phyloP scores from a whole-genome alignment of 2,329 filamentous ascomycete species.

The Neonectria faginata region DNA sequence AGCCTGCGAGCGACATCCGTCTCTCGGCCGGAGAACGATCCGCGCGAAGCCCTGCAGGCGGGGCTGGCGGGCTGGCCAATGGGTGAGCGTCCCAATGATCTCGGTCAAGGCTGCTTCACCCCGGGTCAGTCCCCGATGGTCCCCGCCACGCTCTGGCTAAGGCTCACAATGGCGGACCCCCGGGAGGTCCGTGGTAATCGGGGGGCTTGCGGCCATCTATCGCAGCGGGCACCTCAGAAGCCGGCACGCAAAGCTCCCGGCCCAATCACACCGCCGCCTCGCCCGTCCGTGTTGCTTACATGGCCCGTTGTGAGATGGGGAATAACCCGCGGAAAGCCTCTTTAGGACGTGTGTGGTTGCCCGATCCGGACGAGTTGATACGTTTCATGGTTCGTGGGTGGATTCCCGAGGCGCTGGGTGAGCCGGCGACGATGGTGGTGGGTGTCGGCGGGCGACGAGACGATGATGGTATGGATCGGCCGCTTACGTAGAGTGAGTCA shows the following conservation, averaged over 20 bases:
- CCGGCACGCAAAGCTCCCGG: conserved; percentile 11
- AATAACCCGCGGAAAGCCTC: not conserved
- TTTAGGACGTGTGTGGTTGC: not conserved
- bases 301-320: not conserved
- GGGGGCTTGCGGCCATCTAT: conserved; percentile 14
- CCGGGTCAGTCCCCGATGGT: conserved; percentile 23
- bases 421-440: not conserved
- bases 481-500: not conserved
- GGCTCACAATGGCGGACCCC: conserved; percentile 36
- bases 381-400: conserved; percentile 7
- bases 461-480: not conserved
- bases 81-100: conserved; percentile 40
- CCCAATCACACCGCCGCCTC: conserved; percentile 11
- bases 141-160: not conserved
- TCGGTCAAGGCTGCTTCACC: conserved; percentile 38
- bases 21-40: conserved; percentile 13
- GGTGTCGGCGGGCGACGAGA: not conserved
- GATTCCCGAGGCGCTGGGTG: not conserved
- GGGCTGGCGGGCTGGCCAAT: conserved; percentile 34
- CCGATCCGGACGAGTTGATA: not conserved
- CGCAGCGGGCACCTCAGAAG: not conserved
- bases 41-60: conserved; percentile 6
- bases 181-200: conserved; percentile 39
- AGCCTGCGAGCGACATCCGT: not conserved
- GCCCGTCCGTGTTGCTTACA: not conserved